Percentiles rank a stretch among this genome's conserved stretches.
phyloP scores from a whole-genome alignment of 805 yeast genomes.

The Saturnispora hagleri region DNA sequence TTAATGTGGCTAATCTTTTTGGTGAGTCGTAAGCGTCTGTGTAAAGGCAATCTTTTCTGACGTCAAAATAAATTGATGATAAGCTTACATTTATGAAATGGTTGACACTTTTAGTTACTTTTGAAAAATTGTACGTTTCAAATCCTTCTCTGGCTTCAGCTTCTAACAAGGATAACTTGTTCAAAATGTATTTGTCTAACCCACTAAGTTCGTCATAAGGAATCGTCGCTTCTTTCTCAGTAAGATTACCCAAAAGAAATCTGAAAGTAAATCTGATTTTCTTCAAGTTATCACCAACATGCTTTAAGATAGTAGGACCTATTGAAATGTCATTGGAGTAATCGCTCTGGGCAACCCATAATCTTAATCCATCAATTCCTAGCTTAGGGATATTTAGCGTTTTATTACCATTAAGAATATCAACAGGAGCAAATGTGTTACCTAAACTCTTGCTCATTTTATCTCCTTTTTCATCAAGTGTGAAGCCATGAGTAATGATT shows the following conservation, averaged over 20 bases:
- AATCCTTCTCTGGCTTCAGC: slow-evolving; percentile 36
- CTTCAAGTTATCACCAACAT: slow-evolving; percentile 72
- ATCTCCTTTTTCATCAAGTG: slow-evolving; percentile 71
- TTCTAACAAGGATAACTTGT: slow-evolving; percentile 43
- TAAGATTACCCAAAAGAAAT: slow-evolving; percentile 72
- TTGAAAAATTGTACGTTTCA: slow-evolving; percentile 53
- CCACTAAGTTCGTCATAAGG: slow-evolving; percentile 30
- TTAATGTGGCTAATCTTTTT: slow-evolving; percentile 51
- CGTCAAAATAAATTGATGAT: slow-evolving; percentile 80
- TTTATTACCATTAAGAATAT: slow-evolving; percentile 53
- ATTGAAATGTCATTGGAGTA: slow-evolving; percentile 73
- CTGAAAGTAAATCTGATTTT: slow-evolving; percentile 76
- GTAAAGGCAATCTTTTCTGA: slow-evolving; percentile 77
- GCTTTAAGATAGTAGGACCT: slow-evolving; percentile 60
- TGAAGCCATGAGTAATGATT: slow-evolving; percentile 89
- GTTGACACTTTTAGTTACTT: slow-evolving; percentile 57
- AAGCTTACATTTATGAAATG: slow-evolving; percentile 65
- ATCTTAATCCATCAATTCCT: slow-evolving; percentile 85
- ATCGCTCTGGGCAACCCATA: slow-evolving; percentile 86
- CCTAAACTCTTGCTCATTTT: slow-evolving; percentile 95
- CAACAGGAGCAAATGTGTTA: slow-evolving; percentile 62
- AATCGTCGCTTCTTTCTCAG: slow-evolving; percentile 25
- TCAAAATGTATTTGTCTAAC: slow-evolving; percentile 57
- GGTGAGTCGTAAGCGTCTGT: slow-evolving; percentile 45
- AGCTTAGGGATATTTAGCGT: slow-evolving; percentile 46